Evolutionary conservation across 140 eudicot species (phyloP), one percentile per base, ranked within the genome.

Genomic region (Senecio squalidus): DNA sequence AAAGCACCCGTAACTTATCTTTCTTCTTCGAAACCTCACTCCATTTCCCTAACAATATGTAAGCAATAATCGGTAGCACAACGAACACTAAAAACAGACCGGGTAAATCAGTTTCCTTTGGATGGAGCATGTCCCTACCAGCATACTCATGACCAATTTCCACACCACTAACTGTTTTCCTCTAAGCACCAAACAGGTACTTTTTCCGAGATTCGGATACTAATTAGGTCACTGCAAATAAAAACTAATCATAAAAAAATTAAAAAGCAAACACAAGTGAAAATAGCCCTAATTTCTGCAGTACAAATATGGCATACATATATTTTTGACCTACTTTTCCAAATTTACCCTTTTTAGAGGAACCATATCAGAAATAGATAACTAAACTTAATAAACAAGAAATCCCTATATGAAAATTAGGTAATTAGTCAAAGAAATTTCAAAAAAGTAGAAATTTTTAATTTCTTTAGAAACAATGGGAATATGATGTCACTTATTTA

Each of bases 41-140:
- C 92, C 97, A 89, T 85, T 74, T 89, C 66, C 97, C 97, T 58
- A 89, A 79, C 41, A 84, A 58, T 58, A 89, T 66, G 62, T 89
- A 89, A 15, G 78, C 60, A 74, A 89, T 71, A 46, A 89, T 66
- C 62, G 97, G 97, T 27, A 89, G 78, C 68, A 89, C 92, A 67
- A 89, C 78, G 10, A 89, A 80, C 82, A 84, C 79, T 74, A 89
- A 24, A 77, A 88, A 73, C 29, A 84, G 73, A 56, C 70, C 74
- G 17, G 80, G 78, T 68, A 84, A 51, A 77, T 84, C 88, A 55
- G 80, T 66, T 81, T 80, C 88, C 82, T 82, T 82, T 79, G 88
- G 85, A 77, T 79, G 74, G 68, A 89, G 88, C 97, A 89, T 89
- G 81, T 72, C 92, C 80, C 44, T 67, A 71, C 79, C 78, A 77